phyloP scores from a whole-genome alignment of 1,139 yeast genomes.

The Geotrichum cucujoidarum region DNA sequence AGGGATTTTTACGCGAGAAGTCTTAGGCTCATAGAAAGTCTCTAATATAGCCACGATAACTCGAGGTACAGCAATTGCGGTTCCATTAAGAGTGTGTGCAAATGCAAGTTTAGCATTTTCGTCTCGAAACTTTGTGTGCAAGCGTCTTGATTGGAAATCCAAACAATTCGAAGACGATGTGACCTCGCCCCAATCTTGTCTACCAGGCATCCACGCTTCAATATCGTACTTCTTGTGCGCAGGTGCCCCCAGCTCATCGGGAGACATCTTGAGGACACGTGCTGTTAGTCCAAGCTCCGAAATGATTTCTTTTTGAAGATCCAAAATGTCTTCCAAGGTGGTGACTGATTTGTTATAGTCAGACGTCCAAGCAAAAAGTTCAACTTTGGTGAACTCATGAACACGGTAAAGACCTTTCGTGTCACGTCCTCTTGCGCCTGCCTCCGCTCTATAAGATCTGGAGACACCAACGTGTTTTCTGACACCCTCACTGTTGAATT shows the following conservation, averaged over 20 bases:
- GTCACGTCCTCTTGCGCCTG: slow-evolving; percentile 93
- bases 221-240: slow-evolving; percentile 89
- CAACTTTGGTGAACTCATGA: slow-evolving; percentile 97
- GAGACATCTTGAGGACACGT: slow-evolving; percentile 82
- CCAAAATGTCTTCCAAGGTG: slow-evolving; percentile 57
- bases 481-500: slow-evolving; percentile 42
- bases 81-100: slow-evolving; percentile 87
- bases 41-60: slow-evolving; percentile 84
- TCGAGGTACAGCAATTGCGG: slow-evolving; percentile 94
- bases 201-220: slow-evolving; percentile 98
- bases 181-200: slow-evolving; percentile 89
- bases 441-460: slow-evolving; percentile 90
- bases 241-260: slow-evolving; percentile 87
- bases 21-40: slow-evolving; percentile 63
- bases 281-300: slow-evolving; percentile 70
- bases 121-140: slow-evolving; percentile 52
- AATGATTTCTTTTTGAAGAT: slow-evolving; percentile 62
- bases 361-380: slow-evolving; percentile 69
- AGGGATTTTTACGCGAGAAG: slow-evolving; percentile 60
- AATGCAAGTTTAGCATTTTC: slow-evolving; percentile 42
- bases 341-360: slow-evolving; percentile 40
- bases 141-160: slow-evolving; percentile 83
- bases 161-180: slow-evolving; percentile 90
- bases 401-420: slow-evolving; percentile 91
- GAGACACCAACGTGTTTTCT: slow-evolving; percentile 72